These are phyloP conservation scores for Globisporangium yorkense DNA, from an alignment of 352 stramenopile species.

Conservation along the genomic window DNA sequence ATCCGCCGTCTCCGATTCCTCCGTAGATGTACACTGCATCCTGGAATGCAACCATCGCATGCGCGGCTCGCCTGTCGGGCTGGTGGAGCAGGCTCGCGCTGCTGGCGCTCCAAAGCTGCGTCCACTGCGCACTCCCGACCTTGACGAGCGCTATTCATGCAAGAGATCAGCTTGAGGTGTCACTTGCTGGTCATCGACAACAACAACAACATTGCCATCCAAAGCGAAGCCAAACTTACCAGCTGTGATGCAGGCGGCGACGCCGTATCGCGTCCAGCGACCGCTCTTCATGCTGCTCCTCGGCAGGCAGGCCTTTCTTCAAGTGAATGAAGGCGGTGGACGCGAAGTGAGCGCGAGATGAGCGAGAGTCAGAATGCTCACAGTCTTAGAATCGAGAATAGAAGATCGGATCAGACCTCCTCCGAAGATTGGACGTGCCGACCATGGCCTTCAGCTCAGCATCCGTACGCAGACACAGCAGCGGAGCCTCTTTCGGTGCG, in stretches of 20 bases:
- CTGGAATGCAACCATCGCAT: constrained; percentile 37
- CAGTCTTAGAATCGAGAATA: too few relatives aligned
- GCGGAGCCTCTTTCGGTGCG: too few relatives aligned
- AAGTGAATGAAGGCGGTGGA: not conserved
- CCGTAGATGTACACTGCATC: constrained; percentile 63
- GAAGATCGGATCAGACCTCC: too few relatives aligned
- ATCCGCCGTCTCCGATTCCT: constrained; percentile 29
- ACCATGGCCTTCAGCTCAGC: too few relatives aligned
- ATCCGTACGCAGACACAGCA: too few relatives aligned
- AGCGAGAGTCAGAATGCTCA: too few relatives aligned
- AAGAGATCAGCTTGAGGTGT: not conserved
- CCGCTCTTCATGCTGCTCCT: not conserved
- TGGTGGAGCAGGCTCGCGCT: constrained; percentile 11
- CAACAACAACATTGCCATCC: not conserved
- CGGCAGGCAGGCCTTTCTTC: not conserved
- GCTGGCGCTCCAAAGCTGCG: constrained; percentile 35
- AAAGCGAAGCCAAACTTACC: not conserved
- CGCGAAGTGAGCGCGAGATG: too few relatives aligned
- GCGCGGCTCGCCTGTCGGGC: constrained; percentile 44
- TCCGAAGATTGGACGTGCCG: too few relatives aligned
- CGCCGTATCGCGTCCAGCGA: not conserved
- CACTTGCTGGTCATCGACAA: not conserved
- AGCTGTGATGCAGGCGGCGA: not conserved
- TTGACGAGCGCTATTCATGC: constrained; percentile 1
- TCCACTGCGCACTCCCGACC: constrained; percentile 34